A percentile compares a stretch with the other conserved stretches of the same genome.
Conservation (phyloP, 805 yeast species). For the Kregervanrija fluxuum region DNA sequence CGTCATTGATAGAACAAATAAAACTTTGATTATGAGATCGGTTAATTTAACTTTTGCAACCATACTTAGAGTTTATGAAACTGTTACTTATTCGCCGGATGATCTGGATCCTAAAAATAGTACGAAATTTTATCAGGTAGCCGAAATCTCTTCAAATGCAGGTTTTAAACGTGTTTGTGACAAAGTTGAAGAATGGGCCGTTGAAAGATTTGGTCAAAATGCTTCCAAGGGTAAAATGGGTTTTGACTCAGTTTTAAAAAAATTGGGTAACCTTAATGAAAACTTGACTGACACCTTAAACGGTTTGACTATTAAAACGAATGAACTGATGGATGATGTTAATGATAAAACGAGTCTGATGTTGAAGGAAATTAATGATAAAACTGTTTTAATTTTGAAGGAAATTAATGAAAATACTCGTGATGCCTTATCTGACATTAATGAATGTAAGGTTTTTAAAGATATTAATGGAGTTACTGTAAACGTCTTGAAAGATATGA, state of each 20-base stretch:
- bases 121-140: slow-evolving; percentile 73
- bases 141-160: slow-evolving; percentile 83
- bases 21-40: slow-evolving; percentile 73
- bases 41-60: slow-evolving; percentile 77
- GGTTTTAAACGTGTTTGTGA: slow-evolving; percentile 63
- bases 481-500: slow-evolving; percentile 19
- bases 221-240: slow-evolving; percentile 79
- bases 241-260: slow-evolving; percentile 69
- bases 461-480: slow-evolving; percentile 18
- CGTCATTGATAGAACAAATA: slow-evolving; percentile 61
- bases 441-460: slow-evolving; percentile 12
- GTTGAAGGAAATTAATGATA: slow-evolving; percentile 19
- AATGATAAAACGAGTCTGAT: slow-evolving; percentile 16
- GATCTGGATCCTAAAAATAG: slow-evolving; percentile 36
- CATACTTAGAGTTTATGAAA: slow-evolving; percentile 73
- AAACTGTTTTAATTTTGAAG: slow-evolving; percentile 17
- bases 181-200: slow-evolving; percentile 87
- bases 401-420: slow-evolving; percentile 20
- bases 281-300: slow-evolving; percentile 15
- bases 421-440: slow-evolving; percentile 13
- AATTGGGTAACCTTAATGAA: slow-evolving; percentile 28
- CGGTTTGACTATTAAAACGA: slow-evolving; percentile 19
- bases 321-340: slow-evolving; percentile 12
- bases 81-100: slow-evolving; percentile 77
- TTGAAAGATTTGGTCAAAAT: slow-evolving; percentile 81